Base-by-base conservation (phyloP, 1,284 basidiomycete genomes). In the Ceratobasidium papillatum region DNA sequence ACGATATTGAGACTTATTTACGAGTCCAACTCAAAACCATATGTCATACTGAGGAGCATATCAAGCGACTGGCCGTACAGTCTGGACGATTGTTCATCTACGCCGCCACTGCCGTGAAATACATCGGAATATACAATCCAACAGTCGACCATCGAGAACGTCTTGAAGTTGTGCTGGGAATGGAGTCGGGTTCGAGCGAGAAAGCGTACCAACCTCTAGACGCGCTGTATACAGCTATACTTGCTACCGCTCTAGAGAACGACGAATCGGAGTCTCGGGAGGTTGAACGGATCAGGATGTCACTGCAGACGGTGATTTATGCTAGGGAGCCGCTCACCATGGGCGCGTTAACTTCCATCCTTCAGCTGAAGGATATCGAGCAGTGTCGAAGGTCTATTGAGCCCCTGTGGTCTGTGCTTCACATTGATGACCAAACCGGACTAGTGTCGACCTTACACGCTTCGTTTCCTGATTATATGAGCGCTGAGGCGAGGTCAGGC, bases 71-170 rank as follows among this genome's bases (percentile, higher is more conserved):
- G 3, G 64, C 34, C 8, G 30, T 38, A 12, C 1, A 36, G 32
- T 32, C 64, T 12, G 64, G 49, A 11, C 1, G 3, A 1, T 47
- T 66, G 12, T 66, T 66, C 49, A 66, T 66, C 11, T 54, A 36
- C 32, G 64, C 64, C 2, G 64, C 64, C 2, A 66, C 64, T 8
- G 64, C n/a, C 9, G 64, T 66, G 3, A 27, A 49, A 4, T 66
- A 66, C 34, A 41, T 66, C 8, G 14, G 7, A 4, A 17, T 22
- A 7, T 19, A 54, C 30, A 32, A 25, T 1, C 3, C 7, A 30
- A n/a, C 5, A 7, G 25, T 51, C 0, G 30, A 71, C 32, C 34
- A 49, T 8, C 30, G 7, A 3, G n/a, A 9, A 4, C 63, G 63
- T 17, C 47, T 66, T 3, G 45, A 52, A 34, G 43, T n/a, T 11